Conservation (phyloP, 768 basidiomycete genomes). For the Gautieria morchelliformis region DNA sequence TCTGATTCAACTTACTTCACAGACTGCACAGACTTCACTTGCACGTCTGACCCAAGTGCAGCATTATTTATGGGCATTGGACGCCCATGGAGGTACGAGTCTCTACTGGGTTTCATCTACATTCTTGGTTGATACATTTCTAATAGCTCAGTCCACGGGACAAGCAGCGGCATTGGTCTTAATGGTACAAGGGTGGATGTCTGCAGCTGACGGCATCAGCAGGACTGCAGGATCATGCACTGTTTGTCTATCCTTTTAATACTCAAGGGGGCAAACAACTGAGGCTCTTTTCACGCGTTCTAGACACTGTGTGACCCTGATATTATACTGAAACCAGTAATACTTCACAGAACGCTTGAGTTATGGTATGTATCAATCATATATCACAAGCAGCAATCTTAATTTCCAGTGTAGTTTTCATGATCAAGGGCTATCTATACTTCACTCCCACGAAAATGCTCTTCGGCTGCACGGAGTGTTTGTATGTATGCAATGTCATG, state of each 20-base stretch:
- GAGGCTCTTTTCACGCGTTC: not conserved
- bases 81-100: slow-evolving; percentile 31
- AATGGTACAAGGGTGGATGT: slow-evolving; percentile 39
- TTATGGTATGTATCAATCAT: not conserved
- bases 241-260: slow-evolving; percentile 24
- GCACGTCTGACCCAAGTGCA: slow-evolving; percentile 42
- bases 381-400: not conserved
- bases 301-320: not conserved
- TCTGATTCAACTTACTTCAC: slow-evolving; percentile 32
- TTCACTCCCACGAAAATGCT: not conserved
- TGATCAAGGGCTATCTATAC: not conserved
- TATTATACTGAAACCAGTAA: not conserved
- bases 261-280: slow-evolving; percentile 15
- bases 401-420: not conserved
- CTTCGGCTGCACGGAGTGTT: not conserved
- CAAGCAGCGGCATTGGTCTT: slow-evolving; percentile 12
- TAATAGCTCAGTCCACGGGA: slow-evolving; percentile 17
- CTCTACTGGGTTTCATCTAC: not conserved
- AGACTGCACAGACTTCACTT: slow-evolving; percentile 27
- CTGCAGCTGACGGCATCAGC: slow-evolving; percentile 26
- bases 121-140: not conserved
- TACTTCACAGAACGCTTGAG: not conserved
- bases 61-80: slow-evolving; percentile 44
- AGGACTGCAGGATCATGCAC: slow-evolving; percentile 23
- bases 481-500: not conserved